These are phyloP conservation scores for Elasticomyces elasticus DNA, from an alignment of 495 filamentous ascomycete species.

Conservation along the genomic window DNA sequence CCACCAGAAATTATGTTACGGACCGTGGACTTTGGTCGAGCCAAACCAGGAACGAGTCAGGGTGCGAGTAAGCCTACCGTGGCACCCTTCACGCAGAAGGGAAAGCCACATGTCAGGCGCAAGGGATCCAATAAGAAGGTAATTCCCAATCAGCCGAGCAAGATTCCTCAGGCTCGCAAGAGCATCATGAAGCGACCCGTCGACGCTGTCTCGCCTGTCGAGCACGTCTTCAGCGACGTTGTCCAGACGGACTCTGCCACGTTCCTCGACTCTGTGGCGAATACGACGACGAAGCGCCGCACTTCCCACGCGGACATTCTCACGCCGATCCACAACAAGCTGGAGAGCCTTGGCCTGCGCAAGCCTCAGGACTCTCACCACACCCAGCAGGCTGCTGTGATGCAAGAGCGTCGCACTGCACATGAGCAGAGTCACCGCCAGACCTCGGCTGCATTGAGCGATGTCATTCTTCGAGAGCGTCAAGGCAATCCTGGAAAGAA, in stretches of 20 bases:
- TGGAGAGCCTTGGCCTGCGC: conserved; percentile 3
- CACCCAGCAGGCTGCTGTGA: background rate
- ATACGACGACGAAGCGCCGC: conserved; percentile 5
- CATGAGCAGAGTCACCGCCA: background rate
- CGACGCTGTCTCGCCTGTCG: background rate
- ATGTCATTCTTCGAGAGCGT: background rate
- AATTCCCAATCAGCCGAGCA: background rate
- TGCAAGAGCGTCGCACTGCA: background rate
- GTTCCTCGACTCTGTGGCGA: background rate
- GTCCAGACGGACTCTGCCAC: background rate
- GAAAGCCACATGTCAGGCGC: background rate
- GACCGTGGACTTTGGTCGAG: background rate
- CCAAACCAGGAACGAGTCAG: no score
- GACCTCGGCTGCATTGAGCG: background rate
- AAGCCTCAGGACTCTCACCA: background rate
- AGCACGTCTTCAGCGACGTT: background rate
- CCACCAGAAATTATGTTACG: background rate
- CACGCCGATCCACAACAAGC: conserved; percentile 12
- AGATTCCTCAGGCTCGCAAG: background rate
- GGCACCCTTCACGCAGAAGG: background rate
- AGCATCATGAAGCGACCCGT: background rate
- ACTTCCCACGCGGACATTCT: conserved; percentile 14
- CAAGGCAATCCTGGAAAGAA: conserved; percentile 1
- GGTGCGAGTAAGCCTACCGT: no score
- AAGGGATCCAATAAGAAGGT: background rate